Percentiles rank a stretch among this genome's conserved stretches.
phyloP scores from a whole-genome alignment of 768 basidiomycete species.

The Paxillus involutus region DNA sequence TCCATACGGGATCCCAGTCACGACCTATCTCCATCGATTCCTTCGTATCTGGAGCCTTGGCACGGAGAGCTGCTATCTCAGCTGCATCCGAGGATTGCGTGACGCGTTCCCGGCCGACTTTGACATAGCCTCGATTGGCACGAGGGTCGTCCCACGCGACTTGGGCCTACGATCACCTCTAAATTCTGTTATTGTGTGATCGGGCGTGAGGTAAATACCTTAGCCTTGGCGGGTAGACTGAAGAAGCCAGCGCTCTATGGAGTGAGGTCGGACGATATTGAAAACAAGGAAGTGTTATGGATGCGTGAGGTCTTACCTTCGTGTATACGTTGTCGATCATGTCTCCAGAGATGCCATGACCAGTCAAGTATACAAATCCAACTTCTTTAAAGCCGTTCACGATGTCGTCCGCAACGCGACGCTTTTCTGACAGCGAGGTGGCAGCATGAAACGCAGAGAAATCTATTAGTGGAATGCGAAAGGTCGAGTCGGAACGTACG shows the following conservation, averaged over 20 bases:
- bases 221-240: slow-evolving; percentile 54
- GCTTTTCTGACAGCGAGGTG: slow-evolving; percentile 53
- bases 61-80: slow-evolving; percentile 75
- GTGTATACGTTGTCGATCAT: slow-evolving; percentile 60
- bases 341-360: slow-evolving; percentile 65
- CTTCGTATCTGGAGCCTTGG: slow-evolving; percentile 76
- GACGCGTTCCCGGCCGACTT: slow-evolving; percentile 78
- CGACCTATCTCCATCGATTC: slow-evolving; percentile 90
- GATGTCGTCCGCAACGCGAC: slow-evolving; percentile 61
- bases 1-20: slow-evolving; percentile 76
- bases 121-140: slow-evolving; percentile 83
- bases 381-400: slow-evolving; percentile 77
- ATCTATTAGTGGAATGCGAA: slow-evolving; percentile 76
- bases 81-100: slow-evolving; percentile 67
- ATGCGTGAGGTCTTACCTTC: slow-evolving; percentile 45
- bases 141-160: slow-evolving; percentile 86
- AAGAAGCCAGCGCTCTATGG: slow-evolving; percentile 78
- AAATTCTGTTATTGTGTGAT: background rate
- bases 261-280: background rate
- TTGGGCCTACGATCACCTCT: slow-evolving; percentile 39
- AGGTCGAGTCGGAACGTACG: slow-evolving; percentile 38
- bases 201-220: slow-evolving; percentile 37
- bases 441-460: slow-evolving; percentile 66
- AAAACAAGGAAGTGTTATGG: slow-evolving; percentile 9
- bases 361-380: slow-evolving; percentile 77